A percentile compares a stretch with the other conserved stretches of the same genome.
phyloP scores from a whole-genome alignment of 2,329 filamentous ascomycete species.

The Pezizomycotina sp. region DNA sequence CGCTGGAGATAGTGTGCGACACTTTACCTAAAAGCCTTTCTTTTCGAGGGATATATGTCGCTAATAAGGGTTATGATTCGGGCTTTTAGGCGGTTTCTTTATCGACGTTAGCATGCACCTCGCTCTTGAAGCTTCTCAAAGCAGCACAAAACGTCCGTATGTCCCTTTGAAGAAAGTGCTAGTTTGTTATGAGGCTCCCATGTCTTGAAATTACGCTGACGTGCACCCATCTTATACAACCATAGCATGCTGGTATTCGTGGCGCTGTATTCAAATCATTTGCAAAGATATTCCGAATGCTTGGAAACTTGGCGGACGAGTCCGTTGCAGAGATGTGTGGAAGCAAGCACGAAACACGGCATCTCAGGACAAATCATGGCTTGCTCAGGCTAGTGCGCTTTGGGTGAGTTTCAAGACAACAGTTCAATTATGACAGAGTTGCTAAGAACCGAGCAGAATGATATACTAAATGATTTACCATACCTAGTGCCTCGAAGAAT shows the following conservation, averaged over 20 bases:
- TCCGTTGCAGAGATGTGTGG: slow-evolving; percentile 73
- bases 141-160: slow-evolving; percentile 44
- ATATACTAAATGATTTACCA: slow-evolving; percentile 1
- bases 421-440: too few relatives aligned
- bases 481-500: slow-evolving; percentile 57
- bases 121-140: slow-evolving; percentile 65
- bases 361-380: slow-evolving; percentile 60
- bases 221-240: slow-evolving; percentile 2
- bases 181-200: neutral
- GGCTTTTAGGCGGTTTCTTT: slow-evolving; percentile 32
- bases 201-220: neutral
- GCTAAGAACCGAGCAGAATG: neutral
- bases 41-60: too few relatives aligned
- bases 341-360: slow-evolving; percentile 70
- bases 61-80: too few relatives aligned
- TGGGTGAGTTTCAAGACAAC: slow-evolving; percentile 20
- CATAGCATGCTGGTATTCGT: slow-evolving; percentile 56
- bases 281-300: slow-evolving; percentile 58
- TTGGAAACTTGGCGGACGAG: slow-evolving; percentile 67
- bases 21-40: too few relatives aligned
- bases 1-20: slow-evolving; percentile 64
- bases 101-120: slow-evolving; percentile 56
- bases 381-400: slow-evolving; percentile 47
- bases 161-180: too few relatives aligned
- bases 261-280: slow-evolving; percentile 61